A percentile compares a stretch with the other conserved stretches of the same genome.
These are phyloP conservation scores for Leptodermis oblonga DNA, from an alignment of 257 asterid genomes.

Conservation along the genomic window DNA sequence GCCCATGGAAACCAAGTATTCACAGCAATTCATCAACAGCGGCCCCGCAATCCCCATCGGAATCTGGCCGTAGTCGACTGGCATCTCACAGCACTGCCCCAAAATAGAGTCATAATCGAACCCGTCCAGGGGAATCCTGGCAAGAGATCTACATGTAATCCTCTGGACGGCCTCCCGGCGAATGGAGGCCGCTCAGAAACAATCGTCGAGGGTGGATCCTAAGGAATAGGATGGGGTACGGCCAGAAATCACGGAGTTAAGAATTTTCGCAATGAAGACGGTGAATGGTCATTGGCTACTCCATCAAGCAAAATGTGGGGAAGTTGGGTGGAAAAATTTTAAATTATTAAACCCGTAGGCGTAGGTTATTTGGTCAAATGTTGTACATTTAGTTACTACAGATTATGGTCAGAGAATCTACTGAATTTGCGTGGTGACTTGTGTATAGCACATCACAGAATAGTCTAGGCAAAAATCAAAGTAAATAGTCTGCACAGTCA, in stretches of 20 bases:
- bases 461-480: too few species aligned
- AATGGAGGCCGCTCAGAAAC: constrained; percentile 57
- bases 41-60: constrained; percentile 96
- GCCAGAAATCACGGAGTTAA: constrained; percentile 63
- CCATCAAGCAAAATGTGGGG: too few species aligned
- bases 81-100: constrained; percentile 98
- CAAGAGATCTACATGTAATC: constrained; percentile 55
- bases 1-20: constrained; percentile 83
- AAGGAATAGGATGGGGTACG: constrained; percentile 63
- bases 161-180: constrained; percentile 82
- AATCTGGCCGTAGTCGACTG: constrained; percentile 81
- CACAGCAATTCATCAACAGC: constrained; percentile 62
- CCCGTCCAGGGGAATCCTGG: constrained; percentile 75
- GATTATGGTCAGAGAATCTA: too few species aligned
- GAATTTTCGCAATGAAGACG: too few species aligned
- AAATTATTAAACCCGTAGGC: too few species aligned
- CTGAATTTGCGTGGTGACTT: too few species aligned
- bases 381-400: too few species aligned
- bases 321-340: too few species aligned
- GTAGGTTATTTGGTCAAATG: too few species aligned
- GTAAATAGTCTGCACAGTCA: too few species aligned
- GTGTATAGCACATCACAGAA: too few species aligned
- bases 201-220: constrained; percentile 75
- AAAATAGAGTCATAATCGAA: constrained; percentile 73
- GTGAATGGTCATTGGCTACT: too few species aligned